Conservation (phyloP, 805 yeast genomes). For the Yarrowia sp. region DNA sequence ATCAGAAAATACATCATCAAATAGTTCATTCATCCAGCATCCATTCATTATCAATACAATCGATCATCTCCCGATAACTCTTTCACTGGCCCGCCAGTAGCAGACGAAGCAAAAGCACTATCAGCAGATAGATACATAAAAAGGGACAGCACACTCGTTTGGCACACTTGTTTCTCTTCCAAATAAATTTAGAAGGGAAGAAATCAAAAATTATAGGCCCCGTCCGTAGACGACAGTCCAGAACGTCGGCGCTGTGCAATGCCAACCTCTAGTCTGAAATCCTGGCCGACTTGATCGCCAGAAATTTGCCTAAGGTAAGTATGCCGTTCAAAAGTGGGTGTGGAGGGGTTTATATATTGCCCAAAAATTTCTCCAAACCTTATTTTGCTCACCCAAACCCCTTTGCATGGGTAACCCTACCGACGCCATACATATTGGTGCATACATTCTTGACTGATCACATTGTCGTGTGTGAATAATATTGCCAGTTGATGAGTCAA, state of each 20-base stretch:
- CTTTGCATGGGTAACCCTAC: constrained; percentile 30
- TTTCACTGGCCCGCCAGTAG: constrained; percentile 28
- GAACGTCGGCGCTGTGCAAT: constrained; percentile 39
- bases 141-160: background rate
- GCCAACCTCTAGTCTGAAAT: constrained; percentile 35
- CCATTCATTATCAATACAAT: background rate
- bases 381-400: background rate
- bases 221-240: constrained; percentile 38
- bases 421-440: background rate
- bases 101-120: constrained; percentile 27
- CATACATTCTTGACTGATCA: no score
- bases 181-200: constrained; percentile 16
- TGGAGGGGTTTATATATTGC: constrained; percentile 6
- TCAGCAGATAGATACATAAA: constrained; percentile 34
- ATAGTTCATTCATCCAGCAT: no score
- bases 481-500: background rate
- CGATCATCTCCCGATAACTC: constrained; percentile 2
- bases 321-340: constrained; percentile 6
- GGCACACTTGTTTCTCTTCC: constrained; percentile 10
- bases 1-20: no score
- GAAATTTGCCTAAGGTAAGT: constrained; percentile 35
- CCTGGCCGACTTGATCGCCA: constrained; percentile 39
- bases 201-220: constrained; percentile 37
- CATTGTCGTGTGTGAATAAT: background rate
- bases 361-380: background rate